phyloP scores from a whole-genome alignment of 2,329 filamentous ascomycete species.

The Ophiocordyceps camponoti-floridani region DNA sequence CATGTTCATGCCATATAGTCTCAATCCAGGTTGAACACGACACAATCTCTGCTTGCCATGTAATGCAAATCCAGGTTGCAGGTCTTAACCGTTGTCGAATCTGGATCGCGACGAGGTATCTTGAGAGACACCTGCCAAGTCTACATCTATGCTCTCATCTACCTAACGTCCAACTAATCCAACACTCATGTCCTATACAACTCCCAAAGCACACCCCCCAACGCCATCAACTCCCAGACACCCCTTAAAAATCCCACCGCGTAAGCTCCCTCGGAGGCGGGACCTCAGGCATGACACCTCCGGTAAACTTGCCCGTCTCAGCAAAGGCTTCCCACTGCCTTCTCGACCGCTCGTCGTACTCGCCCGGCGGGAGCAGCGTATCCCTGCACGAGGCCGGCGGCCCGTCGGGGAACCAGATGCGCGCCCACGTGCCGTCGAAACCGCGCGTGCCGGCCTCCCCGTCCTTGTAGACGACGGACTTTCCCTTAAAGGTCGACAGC shows the following conservation, averaged over 20 bases:
- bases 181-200: too few species aligned
- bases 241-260: conserved; percentile 47
- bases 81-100: too few species aligned
- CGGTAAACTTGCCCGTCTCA: conserved; percentile 48
- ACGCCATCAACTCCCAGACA: too few species aligned
- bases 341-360: conserved; percentile 41
- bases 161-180: too few species aligned
- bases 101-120: too few species aligned
- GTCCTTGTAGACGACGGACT: conserved; percentile 39
- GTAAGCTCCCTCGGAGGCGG: conserved; percentile 66
- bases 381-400: conserved; percentile 44
- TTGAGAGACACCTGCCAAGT: too few species aligned
- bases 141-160: too few species aligned
- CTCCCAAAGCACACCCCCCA: too few species aligned
- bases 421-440: conserved; percentile 37
- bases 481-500: conserved; percentile 44
- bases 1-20: too few species aligned
- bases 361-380: conserved; percentile 38
- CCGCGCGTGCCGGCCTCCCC: conserved; percentile 28
- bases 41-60: too few species aligned
- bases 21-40: too few species aligned
- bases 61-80: too few species aligned
- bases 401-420: conserved; percentile 59
- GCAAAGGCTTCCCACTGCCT: conserved; percentile 47
- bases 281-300: conserved; percentile 54